These are phyloP conservation scores for Hortaea sp. DNA, from an alignment of 2,329 filamentous ascomycete genomes.

Conservation along the genomic window DNA sequence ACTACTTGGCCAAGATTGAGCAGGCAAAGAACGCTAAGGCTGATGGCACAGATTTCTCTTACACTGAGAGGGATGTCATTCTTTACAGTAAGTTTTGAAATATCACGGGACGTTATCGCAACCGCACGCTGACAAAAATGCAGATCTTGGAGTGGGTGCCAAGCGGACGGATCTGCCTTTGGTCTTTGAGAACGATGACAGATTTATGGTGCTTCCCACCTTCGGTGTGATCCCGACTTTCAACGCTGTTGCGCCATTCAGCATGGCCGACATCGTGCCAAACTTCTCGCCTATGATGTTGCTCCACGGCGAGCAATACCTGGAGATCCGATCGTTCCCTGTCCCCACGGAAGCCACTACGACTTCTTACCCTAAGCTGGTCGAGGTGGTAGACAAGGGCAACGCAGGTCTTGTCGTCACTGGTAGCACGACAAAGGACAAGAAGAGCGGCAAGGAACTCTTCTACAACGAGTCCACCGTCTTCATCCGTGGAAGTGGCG, in stretches of 20 bases:
- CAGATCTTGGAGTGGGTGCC: constrained; percentile 76
- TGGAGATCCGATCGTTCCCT: constrained; percentile 85
- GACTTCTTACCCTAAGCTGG: constrained; percentile 64
- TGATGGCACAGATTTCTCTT: constrained; percentile 67
- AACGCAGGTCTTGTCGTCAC: constrained; percentile 73
- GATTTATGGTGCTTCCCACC: constrained; percentile 92
- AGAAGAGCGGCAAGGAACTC: constrained; percentile 73
- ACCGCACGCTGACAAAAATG: background rate
- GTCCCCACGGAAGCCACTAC: constrained; percentile 77
- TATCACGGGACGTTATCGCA: constrained; percentile 11
- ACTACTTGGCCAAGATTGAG: constrained; percentile 66
- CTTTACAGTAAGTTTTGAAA: constrained; percentile 57
- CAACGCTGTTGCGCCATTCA: constrained; percentile 70
- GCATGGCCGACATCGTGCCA: constrained; percentile 71
- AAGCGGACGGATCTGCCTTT: constrained; percentile 81
- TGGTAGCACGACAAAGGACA: constrained; percentile 73
- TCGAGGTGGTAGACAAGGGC: constrained; percentile 96
- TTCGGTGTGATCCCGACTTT: constrained; percentile 95
- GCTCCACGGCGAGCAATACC: constrained; percentile 95
- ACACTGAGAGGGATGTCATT: constrained; percentile 77
- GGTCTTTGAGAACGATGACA: constrained; percentile 80
- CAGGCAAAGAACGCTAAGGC: constrained; percentile 61
- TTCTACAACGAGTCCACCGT: constrained; percentile 97
- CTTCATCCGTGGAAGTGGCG: constrained; percentile 83
- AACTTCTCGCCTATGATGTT: constrained; percentile 99